phyloP scores from a whole-genome alignment of 768 basidiomycete species.

The Boletus subparvulus region DNA sequence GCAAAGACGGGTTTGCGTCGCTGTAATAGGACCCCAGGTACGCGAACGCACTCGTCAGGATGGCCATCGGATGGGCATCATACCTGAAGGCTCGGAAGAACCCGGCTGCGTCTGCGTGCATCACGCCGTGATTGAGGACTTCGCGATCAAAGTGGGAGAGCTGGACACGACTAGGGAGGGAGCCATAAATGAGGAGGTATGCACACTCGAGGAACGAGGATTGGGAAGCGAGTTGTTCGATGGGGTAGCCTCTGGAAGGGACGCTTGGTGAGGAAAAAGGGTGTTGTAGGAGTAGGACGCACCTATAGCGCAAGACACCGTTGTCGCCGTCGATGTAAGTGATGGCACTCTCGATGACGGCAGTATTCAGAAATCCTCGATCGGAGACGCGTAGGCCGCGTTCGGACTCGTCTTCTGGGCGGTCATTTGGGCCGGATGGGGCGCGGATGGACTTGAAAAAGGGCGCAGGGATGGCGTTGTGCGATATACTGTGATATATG shows the following conservation, averaged over 20 bases:
- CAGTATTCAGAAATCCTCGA: conserved; percentile 81
- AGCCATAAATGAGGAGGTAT: conserved; percentile 87
- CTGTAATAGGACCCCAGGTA: conserved; percentile 86
- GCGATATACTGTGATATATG: conserved; percentile 54
- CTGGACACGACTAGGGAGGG: conserved; percentile 65
- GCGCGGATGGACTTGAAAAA: conserved; percentile 79
- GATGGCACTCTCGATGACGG: conserved; percentile 75
- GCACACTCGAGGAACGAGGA: conserved; percentile 81
- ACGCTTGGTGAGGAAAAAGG: neutral
- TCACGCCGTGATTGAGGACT: conserved; percentile 71
- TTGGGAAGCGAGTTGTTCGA: conserved; percentile 82
- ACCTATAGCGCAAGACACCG: conserved; percentile 82
- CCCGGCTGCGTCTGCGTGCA: conserved; percentile 66
- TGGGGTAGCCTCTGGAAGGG: conserved; percentile 76
- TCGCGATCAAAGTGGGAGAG: conserved; percentile 67
- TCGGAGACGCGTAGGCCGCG: conserved; percentile 79
- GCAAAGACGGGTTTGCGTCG: conserved; percentile 86
- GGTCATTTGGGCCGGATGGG: conserved; percentile 53
- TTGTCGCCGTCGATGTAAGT: conserved; percentile 91
- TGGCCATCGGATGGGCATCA: conserved; percentile 92
- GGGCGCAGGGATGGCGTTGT: conserved; percentile 79
- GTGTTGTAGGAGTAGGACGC: conserved; percentile 1
- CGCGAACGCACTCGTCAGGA: conserved; percentile 82
- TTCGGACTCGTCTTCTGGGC: conserved; percentile 80
- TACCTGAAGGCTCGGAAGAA: conserved; percentile 79